phyloP scores from a whole-genome alignment of 306 rosid genomes.

The Herpetospermum pedunculosum region DNA sequence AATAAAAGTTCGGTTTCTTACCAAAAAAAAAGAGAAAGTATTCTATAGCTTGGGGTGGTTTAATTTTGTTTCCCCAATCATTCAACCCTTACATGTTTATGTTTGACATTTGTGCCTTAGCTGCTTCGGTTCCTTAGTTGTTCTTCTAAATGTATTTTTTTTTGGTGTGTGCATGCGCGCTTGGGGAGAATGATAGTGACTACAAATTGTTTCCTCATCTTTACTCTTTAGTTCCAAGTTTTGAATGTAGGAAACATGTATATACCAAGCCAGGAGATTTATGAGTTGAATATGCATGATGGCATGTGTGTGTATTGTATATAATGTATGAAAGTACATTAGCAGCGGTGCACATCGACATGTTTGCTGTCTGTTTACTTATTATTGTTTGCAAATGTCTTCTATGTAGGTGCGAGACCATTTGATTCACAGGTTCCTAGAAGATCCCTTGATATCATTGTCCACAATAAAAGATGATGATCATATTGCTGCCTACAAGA shows the following conservation, averaged over 20 bases:
- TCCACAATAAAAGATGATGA: slow-evolving; percentile 84
- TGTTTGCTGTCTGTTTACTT: not conserved
- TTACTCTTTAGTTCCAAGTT: not conserved
- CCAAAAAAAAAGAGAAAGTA: too few relatives aligned
- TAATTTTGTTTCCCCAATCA: not conserved
- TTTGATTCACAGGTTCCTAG: slow-evolving; percentile 65
- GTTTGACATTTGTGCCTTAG: not conserved
- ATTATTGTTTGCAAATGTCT: not conserved
- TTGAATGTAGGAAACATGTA: not conserved
- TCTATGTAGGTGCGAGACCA: slow-evolving; percentile 59
- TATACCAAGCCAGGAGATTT: not conserved
- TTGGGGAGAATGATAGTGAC: not conserved
- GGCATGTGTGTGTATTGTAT: not conserved
- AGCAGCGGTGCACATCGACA: not conserved
- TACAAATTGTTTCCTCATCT: not conserved
- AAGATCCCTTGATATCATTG: slow-evolving; percentile 68
- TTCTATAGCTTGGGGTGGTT: not conserved
- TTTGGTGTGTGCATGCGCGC: not conserved
- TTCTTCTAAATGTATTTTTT: not conserved
- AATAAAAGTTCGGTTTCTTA: too few relatives aligned
- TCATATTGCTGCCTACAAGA: slow-evolving; percentile 70
- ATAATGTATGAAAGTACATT: not conserved
- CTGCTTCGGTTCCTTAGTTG: not conserved
- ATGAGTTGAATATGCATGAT: not conserved
- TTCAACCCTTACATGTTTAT: not conserved